Evolutionary conservation across 2,329 filamentous ascomycete species (phyloP).

Genomic region (Celoporthe dispersa): DNA sequence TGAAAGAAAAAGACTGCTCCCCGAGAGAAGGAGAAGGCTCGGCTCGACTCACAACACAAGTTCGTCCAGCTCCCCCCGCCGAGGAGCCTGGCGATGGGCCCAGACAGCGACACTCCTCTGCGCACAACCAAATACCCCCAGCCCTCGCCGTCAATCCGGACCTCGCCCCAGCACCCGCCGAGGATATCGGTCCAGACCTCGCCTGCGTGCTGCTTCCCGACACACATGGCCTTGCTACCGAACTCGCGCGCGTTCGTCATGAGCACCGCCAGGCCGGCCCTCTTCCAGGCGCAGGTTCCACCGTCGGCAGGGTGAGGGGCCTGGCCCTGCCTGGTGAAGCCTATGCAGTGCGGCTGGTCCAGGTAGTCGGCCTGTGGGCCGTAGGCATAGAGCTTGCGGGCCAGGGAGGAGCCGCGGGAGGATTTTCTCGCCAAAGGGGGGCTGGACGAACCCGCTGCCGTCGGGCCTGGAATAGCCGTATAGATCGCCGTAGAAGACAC

Average conservation of each 20-base stretch:
- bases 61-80: slow-evolving; percentile 15
- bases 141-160: slow-evolving; percentile 62
- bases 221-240: slow-evolving; percentile 61
- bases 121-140: slow-evolving; percentile 59
- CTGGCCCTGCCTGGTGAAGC: slow-evolving; percentile 55
- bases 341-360: slow-evolving; percentile 63
- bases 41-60: slow-evolving; percentile 21
- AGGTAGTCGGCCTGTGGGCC: slow-evolving; percentile 68
- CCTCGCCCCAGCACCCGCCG: slow-evolving; percentile 56
- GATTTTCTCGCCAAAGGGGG: slow-evolving; percentile 53
- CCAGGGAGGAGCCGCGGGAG: slow-evolving; percentile 64
- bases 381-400: slow-evolving; percentile 69
- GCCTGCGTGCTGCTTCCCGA: slow-evolving; percentile 60
- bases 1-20: not conserved
- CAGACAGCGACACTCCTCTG: slow-evolving; percentile 64
- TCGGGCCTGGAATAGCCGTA: slow-evolving; percentile 63
- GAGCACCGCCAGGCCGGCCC: slow-evolving; percentile 60
- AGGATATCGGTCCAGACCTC: slow-evolving; percentile 69
- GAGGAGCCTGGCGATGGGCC: slow-evolving; percentile 48
- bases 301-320: slow-evolving; percentile 42
- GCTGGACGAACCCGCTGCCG: slow-evolving; percentile 40
- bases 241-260: slow-evolving; percentile 54
- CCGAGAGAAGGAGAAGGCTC: not conserved
- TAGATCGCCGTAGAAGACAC: slow-evolving; percentile 72
- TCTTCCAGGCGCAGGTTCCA: slow-evolving; percentile 43